Evolutionary conservation across 208 protist species (phyloP).

Genomic region (Naegleria fowleri): DNA sequence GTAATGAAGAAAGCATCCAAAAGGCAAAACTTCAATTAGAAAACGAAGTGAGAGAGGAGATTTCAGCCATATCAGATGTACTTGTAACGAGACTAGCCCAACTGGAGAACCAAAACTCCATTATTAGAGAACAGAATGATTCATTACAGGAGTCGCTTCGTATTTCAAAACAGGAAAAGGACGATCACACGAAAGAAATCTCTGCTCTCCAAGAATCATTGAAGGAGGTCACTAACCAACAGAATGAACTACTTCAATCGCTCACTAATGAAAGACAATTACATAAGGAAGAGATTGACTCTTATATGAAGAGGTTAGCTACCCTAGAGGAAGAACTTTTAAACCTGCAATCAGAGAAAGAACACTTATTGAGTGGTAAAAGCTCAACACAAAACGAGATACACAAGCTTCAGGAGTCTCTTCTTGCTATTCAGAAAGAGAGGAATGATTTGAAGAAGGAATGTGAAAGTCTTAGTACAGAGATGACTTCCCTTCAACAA

Average conservation of each 20-base stretch:
- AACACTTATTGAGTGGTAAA: background rate
- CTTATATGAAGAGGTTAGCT: background rate
- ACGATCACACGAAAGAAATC: background rate
- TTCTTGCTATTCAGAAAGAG: background rate
- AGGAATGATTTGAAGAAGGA: background rate
- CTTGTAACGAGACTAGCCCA: background rate
- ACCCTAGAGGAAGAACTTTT: background rate
- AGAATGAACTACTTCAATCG: background rate
- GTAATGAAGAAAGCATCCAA: background rate
- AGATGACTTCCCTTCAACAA: background rate
- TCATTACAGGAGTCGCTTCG: background rate
- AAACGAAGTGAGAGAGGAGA: background rate
- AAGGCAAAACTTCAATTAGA: background rate
- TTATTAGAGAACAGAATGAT: background rate
- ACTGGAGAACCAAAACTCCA: background rate
- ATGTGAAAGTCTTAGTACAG: background rate
- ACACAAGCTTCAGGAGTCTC: too few relatives aligned
- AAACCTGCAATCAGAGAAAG: background rate
- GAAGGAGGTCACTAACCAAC: background rate
- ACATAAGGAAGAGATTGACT: background rate
- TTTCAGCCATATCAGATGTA: background rate
- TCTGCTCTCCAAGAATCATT: background rate
- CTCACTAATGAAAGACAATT: background rate
- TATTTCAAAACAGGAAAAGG: background rate
- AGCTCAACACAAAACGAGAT: too few relatives aligned